Evolutionary conservation across 345 rosid species (phyloP), one percentile per base, ranked within the genome.

Genomic region (Litchi chinensis): DNA sequence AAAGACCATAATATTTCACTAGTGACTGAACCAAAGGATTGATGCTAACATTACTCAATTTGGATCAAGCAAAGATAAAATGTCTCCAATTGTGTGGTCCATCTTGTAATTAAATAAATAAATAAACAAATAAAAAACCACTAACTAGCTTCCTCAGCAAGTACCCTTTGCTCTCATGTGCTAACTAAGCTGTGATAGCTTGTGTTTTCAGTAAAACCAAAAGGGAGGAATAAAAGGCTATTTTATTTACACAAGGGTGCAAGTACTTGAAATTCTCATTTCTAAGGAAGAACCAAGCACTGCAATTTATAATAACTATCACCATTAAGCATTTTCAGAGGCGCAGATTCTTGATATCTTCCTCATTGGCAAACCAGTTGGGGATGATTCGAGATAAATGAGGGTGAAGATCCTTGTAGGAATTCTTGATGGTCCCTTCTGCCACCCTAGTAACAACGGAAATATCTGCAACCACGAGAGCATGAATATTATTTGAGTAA

Each of bases 371-470:
- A 57, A 80, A 88, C 89, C 91, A 86, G 81, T 76, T 76, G 0
- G 91, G 91, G 66, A 88, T 79, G 60, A 88, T 73, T 68, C 76
- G 79, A 13, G 79, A 71, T 60, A 86, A 71, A 69, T 86, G 88
- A 64, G 88, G 88, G 72, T 64, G 41, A 62, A 88, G 88, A 75
- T 88, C 91, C 84, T 83, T 86, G 77, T 68, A 88, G 26, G 81
- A 69, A 67, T 88, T 88, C 86, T 82, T 86, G 76, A 86, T 88
- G 18, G 89, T 88, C 41, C 88, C 87, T 82, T 88, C 91, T 5
- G 89, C 88, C 16, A 86, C 89, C 79, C 79, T 85, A 19, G 91
- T 88, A 0, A 83, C 89, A 65, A 86, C 60, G 15, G 89, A 83
- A 57, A 88, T 83, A 71, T 88, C 89, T 89, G 86, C 86, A 80